Evolutionary conservation across 2,329 filamentous ascomycete genomes (phyloP).

Genomic region (Coleophoma eucalyptorum): DNA sequence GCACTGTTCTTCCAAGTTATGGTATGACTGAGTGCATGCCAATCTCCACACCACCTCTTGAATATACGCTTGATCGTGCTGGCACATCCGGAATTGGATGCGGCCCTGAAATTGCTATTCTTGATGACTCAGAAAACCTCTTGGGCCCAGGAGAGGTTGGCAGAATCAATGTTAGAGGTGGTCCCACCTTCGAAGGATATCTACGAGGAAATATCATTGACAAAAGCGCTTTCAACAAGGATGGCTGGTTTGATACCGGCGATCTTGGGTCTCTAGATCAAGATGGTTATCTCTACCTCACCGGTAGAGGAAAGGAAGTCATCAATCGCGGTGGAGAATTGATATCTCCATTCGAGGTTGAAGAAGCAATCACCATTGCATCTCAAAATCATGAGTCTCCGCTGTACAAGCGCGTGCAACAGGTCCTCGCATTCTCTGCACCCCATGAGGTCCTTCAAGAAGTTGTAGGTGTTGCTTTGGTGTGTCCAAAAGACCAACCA

Average conservation of each 20-base stretch:
- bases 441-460: slow-evolving; percentile 51
- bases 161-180: slow-evolving; percentile 46
- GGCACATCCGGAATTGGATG: slow-evolving; percentile 49
- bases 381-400: slow-evolving; percentile 36
- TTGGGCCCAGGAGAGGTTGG: slow-evolving; percentile 34
- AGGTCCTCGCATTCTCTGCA: slow-evolving; percentile 50
- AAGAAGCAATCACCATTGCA: slow-evolving; percentile 48
- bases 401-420: slow-evolving; percentile 41
- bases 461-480: slow-evolving; percentile 48
- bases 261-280: slow-evolving; percentile 76
- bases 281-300: slow-evolving; percentile 80
- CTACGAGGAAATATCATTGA: slow-evolving; percentile 32
- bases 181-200: slow-evolving; percentile 48
- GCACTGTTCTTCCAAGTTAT: slow-evolving; percentile 50
- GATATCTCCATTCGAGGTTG: slow-evolving; percentile 57
- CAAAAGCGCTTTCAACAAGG: slow-evolving; percentile 43
- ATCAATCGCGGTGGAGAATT: slow-evolving; percentile 55
- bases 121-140: slow-evolving; percentile 35
- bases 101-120: slow-evolving; percentile 47
- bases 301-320: slow-evolving; percentile 71
- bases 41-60: slow-evolving; percentile 50
- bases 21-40: slow-evolving; percentile 60
- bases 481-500: slow-evolving; percentile 38
- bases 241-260: slow-evolving; percentile 86
- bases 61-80: slow-evolving; percentile 45